These are phyloP conservation scores for Citrus hindsii DNA, from an alignment of 345 rosid species.

Conservation along the genomic window DNA sequence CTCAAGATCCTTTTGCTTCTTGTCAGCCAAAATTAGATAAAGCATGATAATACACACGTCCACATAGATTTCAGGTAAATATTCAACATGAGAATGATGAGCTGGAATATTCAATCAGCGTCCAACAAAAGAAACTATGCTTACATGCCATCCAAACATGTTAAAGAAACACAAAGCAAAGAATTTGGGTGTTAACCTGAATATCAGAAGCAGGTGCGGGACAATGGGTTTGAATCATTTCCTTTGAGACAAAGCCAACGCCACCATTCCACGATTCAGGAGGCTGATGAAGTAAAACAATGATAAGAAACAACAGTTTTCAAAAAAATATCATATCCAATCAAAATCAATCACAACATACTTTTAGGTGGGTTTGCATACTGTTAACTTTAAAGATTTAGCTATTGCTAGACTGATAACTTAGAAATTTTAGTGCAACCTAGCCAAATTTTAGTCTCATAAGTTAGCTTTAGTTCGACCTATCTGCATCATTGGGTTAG, in stretches of 20 bases:
- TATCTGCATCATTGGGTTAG: neutral
- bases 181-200: constrained; percentile 36
- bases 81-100: neutral
- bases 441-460: neutral
- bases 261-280: constrained; percentile 94
- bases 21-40: neutral
- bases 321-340: neutral
- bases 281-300: constrained; percentile 49
- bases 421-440: neutral
- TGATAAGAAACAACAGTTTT: neutral
- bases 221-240: constrained; percentile 76
- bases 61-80: neutral
- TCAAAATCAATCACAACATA: neutral
- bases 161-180: neutral
- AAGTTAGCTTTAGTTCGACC: neutral
- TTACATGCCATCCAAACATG: neutral
- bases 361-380: neutral
- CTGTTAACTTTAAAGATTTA: neutral
- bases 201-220: constrained; percentile 78
- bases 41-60: neutral
- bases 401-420: neutral
- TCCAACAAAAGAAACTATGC: neutral
- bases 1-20: neutral
- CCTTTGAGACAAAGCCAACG: constrained; percentile 85
- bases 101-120: neutral